Evolutionary conservation across 768 basidiomycete genomes (phyloP).

Genomic region (Boletus speciosus): DNA sequence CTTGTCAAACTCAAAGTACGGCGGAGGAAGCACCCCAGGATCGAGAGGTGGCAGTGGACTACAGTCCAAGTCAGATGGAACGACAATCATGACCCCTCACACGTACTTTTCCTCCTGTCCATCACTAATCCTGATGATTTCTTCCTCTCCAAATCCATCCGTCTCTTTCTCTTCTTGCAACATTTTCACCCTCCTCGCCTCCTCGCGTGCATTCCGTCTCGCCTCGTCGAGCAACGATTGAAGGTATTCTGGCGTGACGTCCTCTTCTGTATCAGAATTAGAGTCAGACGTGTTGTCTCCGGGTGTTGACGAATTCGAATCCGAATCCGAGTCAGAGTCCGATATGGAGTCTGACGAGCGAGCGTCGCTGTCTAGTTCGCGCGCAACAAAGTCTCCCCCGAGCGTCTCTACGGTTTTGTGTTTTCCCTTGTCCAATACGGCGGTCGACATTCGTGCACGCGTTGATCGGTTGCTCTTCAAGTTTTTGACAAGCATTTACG

Average conservation of each 20-base stretch:
- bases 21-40: slow-evolving; percentile 57
- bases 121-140: slow-evolving; percentile 48
- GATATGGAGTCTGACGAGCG: neutral
- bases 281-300: slow-evolving; percentile 34
- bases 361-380: slow-evolving; percentile 1
- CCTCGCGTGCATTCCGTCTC: slow-evolving; percentile 44
- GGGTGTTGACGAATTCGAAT: slow-evolving; percentile 36
- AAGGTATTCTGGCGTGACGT: slow-evolving; percentile 57
- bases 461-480: neutral
- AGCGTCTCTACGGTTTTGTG: neutral
- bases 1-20: slow-evolving; percentile 58
- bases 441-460: slow-evolving; percentile 1
- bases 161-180: slow-evolving; percentile 22
- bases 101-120: slow-evolving; percentile 34
- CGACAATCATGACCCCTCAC: slow-evolving; percentile 7
- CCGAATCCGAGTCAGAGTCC: slow-evolving; percentile 7
- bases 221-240: slow-evolving; percentile 63
- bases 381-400: neutral
- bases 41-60: slow-evolving; percentile 64
- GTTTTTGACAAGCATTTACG: slow-evolving; percentile 7
- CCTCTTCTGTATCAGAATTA: slow-evolving; percentile 37
- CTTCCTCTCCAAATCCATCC: slow-evolving; percentile 44
- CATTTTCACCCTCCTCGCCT: slow-evolving; percentile 22
- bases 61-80: neutral
- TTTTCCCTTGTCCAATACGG: slow-evolving; percentile 5